Percentiles rank a stretch among this genome's conserved stretches.
phyloP scores from a whole-genome alignment of 176 grass and related monocot genomes.

The Otatea glauca region DNA sequence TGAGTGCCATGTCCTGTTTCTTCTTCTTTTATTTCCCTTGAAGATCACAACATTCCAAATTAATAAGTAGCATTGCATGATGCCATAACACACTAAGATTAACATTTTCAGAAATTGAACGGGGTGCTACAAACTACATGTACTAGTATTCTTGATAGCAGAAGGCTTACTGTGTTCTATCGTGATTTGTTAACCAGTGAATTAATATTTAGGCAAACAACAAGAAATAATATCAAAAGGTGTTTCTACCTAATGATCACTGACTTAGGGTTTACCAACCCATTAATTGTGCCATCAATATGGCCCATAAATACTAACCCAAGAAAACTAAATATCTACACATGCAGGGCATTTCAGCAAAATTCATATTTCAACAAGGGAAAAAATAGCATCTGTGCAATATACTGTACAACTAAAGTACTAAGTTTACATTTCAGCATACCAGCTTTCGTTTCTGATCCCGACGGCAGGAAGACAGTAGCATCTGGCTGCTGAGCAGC shows the following conservation, averaged over 20 bases:
- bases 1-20: not conserved
- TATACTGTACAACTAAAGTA: not conserved
- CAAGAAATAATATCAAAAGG: not conserved
- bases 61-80: not conserved
- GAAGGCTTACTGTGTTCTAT: not conserved
- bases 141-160: not conserved
- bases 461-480: slow-evolving; percentile 65
- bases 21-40: not conserved
- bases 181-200: not conserved
- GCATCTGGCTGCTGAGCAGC: slow-evolving; percentile 70
- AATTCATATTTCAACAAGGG: not conserved
- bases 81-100: not conserved
- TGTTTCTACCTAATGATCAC: not conserved
- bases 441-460: slow-evolving; percentile 68
- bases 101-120: slow-evolving; percentile 24
- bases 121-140: not conserved
- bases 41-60: not conserved
- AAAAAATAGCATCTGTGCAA: not conserved
- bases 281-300: not conserved
- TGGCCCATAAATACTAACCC: slow-evolving; percentile 4
- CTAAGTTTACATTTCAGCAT: slow-evolving; percentile 18
- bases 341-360: not conserved
- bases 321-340: not conserved
- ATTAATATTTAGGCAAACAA: not conserved
- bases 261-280: not conserved